Evolutionary conservation across 345 rosid species (phyloP), one percentile per base, ranked within the genome.

Genomic region (Hibiscus tridactylites): DNA sequence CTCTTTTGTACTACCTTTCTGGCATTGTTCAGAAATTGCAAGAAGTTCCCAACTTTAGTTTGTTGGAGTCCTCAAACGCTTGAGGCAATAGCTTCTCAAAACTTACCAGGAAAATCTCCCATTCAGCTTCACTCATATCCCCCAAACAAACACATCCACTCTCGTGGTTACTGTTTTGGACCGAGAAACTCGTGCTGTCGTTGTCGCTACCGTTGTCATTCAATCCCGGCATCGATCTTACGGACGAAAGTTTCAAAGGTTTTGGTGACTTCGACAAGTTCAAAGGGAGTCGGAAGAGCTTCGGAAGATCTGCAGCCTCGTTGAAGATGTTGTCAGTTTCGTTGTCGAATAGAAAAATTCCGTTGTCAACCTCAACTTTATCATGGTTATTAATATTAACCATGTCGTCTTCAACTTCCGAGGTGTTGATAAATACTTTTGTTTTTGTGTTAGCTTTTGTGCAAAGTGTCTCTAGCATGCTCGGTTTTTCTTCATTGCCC

Each of bases 11-110:
- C 6, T 21, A 56, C 61, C 29, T 56, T 56, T 24, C 61, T 3
- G 61, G 9, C 29, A 35, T 47, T 9, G 6, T 49, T 67, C 67
- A 91, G 78, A 87, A 88, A 69, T 85, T 80, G 81, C 89, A 88
- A 64, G 90, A 90, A 73, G 84, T 78, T 79, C 88, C 91, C 80
- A 85, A 72, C 76, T 87, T 83, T 76, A 76, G 90, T 83, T 83
- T 87, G 75, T 76, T 79, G 21, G 64, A 68, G 46, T 53, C 79
- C 70, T 86, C 85, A 13, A 85, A 76, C 31, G 68, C 88, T 69
- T 83, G 81, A 4, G 88, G 88, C 84, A 88, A 73, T 49, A 88
- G 81, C 84, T 76, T 79, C 76, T 80, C 76, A 49, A 88, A 90
- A 24, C 29, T 76, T 64, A 82, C 75, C 57, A 90, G 67, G 74